Evolutionary conservation across 495 filamentous ascomycete species (phyloP).

Genomic region (Podospora appendiculata): DNA sequence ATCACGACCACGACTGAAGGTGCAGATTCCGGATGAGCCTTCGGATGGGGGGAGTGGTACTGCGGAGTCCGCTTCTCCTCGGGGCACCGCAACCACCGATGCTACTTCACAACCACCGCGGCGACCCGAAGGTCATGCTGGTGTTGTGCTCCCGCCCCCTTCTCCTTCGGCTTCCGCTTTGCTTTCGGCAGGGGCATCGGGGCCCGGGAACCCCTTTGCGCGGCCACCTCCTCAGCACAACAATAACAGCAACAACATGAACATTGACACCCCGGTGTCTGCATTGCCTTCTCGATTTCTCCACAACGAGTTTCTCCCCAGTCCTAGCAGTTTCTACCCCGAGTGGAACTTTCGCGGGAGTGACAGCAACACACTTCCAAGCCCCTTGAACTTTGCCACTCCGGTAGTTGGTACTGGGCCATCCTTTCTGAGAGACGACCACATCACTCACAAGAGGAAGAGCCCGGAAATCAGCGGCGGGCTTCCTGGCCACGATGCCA

Average conservation of each 20-base stretch:
- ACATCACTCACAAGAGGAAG: constrained; percentile 33
- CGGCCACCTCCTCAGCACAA: constrained; percentile 62
- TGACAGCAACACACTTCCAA: constrained; percentile 77
- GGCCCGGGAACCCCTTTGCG: constrained; percentile 93
- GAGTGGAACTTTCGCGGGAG: constrained; percentile 70
- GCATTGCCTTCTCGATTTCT: constrained; percentile 89
- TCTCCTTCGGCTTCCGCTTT: constrained; percentile 79
- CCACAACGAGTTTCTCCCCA: constrained; percentile 73
- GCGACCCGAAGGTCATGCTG: constrained; percentile 47
- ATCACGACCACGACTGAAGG: constrained; percentile 69
- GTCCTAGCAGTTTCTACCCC: constrained; percentile 83
- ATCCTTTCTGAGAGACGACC: constrained; percentile 54
- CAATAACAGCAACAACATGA: constrained; percentile 49
- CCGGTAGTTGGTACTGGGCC: constrained; percentile 67
- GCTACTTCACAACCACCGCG: constrained; percentile 28
- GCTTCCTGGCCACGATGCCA: constrained; percentile 23
- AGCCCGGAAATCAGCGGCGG: constrained; percentile 35
- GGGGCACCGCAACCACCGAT: constrained; percentile 58
- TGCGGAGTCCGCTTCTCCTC: constrained; percentile 63
- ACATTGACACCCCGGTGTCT: constrained; percentile 96
- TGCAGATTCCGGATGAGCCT: constrained; percentile 88
- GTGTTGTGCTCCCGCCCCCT: constrained; percentile 83
- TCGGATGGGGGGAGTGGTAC: constrained; percentile 76
- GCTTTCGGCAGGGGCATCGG: constrained; percentile 83
- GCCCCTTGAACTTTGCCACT: constrained; percentile 85